Evolutionary conservation across 2,329 filamentous ascomycete species (phyloP).

Genomic region (Aspergillus sp.): DNA sequence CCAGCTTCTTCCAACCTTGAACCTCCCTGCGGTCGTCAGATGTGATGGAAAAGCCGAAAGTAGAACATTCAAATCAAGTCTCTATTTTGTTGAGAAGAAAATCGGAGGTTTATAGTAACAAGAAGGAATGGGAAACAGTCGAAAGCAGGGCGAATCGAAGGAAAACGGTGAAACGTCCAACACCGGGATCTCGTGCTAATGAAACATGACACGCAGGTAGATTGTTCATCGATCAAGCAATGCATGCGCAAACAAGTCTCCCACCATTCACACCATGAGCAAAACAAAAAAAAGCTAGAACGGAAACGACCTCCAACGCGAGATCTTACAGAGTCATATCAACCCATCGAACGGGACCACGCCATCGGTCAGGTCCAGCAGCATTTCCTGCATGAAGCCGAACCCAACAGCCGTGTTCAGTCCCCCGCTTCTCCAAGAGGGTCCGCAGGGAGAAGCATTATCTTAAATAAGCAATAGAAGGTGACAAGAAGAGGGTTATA

Average conservation of each 20-base stretch:
- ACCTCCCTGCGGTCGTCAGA: background rate
- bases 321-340: constrained; percentile 9
- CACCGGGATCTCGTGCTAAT: constrained; percentile 20
- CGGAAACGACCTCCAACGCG: constrained; percentile 2
- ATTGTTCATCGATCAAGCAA: constrained; percentile 19
- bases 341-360: constrained; percentile 10
- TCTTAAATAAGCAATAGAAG: constrained; percentile 10
- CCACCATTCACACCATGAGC: too few species aligned
- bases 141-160: constrained; percentile 2
- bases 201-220: constrained; percentile 15
- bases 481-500: constrained; percentile 8
- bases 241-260: constrained; percentile 5
- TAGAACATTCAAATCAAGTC: background rate
- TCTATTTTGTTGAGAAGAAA: constrained; percentile 16
- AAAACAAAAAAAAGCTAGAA: too few species aligned
- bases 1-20: too few species aligned
- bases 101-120: constrained; percentile 17
- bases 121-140: constrained; percentile 10
- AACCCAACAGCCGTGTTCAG: constrained; percentile 14
- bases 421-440: constrained; percentile 3
- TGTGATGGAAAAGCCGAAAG: too few species aligned
- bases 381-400: constrained; percentile 37
- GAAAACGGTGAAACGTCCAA: constrained; percentile 12
- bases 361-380: constrained; percentile 21
- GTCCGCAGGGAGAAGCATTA: constrained; percentile 15